Conservation (phyloP, 441 rosid species). For the Sinapis alba region DNA sequence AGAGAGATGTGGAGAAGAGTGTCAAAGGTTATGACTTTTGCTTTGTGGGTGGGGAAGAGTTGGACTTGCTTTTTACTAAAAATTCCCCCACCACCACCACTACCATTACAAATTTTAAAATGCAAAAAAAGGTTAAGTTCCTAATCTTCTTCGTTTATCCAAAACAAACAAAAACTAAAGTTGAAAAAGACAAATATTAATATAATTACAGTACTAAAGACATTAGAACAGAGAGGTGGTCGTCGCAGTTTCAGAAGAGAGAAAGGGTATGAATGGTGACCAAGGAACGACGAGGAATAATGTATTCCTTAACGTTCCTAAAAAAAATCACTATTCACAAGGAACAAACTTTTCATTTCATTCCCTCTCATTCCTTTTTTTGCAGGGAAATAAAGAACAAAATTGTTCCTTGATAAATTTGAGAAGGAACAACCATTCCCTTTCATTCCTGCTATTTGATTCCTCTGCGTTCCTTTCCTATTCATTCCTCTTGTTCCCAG, state of each 20-base stretch:
- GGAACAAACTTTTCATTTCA: too few species aligned
- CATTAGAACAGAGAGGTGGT: conserved; percentile 26
- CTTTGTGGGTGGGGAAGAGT: conserved; percentile 45
- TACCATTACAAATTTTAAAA: neutral
- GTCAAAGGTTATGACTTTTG: conserved; percentile 57
- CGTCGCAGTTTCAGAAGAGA: conserved; percentile 37
- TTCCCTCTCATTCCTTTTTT: too few species aligned
- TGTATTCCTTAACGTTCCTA: too few species aligned
- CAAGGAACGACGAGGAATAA: too few species aligned
- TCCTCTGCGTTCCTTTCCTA: too few species aligned
- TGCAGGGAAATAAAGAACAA: too few species aligned
- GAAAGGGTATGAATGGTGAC: too few species aligned
- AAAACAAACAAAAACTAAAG: conserved; percentile 13
- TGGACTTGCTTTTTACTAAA: conserved; percentile 38
- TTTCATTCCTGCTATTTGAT: too few species aligned
- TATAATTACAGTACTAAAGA: conserved; percentile 11
- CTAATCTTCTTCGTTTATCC: conserved; percentile 38
- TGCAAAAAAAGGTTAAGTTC: conserved; percentile 27
- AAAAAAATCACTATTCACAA: too few species aligned
- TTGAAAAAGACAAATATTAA: neutral
- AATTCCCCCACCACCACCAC: conserved; percentile 43
- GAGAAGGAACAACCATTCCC: too few species aligned
- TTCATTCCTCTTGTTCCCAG: too few species aligned
- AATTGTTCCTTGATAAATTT: too few species aligned
- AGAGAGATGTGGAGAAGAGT: conserved; percentile 39